Percentiles rank a stretch among this genome's conserved stretches.
phyloP scores from a whole-genome alignment of 306 rosid genomes.

The Canavalia gladiata region DNA sequence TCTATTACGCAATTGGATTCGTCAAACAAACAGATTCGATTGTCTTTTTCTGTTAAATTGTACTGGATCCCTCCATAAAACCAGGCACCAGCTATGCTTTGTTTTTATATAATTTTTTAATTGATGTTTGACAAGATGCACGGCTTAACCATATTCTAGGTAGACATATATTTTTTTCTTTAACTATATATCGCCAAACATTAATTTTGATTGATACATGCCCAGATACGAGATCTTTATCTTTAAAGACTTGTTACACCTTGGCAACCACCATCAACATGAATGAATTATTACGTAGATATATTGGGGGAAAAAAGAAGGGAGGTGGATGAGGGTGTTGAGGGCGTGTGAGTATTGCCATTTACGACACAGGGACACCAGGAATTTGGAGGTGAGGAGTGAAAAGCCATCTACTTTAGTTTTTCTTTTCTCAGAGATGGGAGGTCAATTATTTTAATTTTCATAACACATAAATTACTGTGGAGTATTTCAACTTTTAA shows the following conservation, averaged over 20 bases:
- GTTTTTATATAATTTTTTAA: neutral
- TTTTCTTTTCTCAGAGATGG: no score
- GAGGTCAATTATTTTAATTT: no score
- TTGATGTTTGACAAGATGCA: neutral
- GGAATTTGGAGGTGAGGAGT: no score
- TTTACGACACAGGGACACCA: no score
- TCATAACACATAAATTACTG: no score
- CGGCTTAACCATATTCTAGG: neutral
- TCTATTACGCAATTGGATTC: conserved; percentile 35
- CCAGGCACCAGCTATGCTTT: neutral
- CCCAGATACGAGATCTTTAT: conserved; percentile 28
- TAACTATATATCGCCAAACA: conserved; percentile 39
- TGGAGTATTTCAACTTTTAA: no score
- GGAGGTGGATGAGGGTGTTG: no score
- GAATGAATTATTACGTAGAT: no score
- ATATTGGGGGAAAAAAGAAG: no score
- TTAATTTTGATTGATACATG: conserved; percentile 8
- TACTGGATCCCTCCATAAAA: neutral
- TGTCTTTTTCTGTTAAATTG: neutral
- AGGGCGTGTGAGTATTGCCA: no score
- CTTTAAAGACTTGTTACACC: conserved; percentile 27
- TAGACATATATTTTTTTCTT: conserved; percentile 7
- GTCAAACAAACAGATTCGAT: conserved; percentile 35
- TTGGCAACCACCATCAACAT: no score
- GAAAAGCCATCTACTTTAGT: no score